Percentiles rank a stretch among this genome's conserved stretches.
These are phyloP conservation scores for Spatholobus suberectus DNA, from an alignment of 306 rosid genomes.

Conservation along the genomic window DNA sequence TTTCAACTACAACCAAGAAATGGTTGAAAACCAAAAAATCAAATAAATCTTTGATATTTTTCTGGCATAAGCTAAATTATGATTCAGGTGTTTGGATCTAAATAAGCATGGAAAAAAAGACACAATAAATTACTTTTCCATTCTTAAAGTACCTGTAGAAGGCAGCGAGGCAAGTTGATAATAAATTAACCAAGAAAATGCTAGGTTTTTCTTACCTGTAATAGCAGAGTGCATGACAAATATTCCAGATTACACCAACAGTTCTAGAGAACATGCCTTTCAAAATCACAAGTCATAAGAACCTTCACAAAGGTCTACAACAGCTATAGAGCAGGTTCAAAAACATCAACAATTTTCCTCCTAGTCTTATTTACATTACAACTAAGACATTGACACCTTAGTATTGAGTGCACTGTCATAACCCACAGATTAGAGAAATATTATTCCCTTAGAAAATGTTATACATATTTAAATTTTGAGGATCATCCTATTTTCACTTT, in stretches of 20 bases:
- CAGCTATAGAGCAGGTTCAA: background rate
- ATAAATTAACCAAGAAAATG: background rate
- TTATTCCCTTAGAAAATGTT: background rate
- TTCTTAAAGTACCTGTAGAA: background rate
- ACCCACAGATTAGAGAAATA: background rate
- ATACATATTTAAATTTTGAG: background rate
- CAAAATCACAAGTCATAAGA: background rate
- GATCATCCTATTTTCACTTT: background rate
- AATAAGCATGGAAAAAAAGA: background rate
- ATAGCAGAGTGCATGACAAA: background rate
- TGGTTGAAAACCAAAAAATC: background rate
- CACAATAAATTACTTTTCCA: background rate
- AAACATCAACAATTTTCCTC: background rate
- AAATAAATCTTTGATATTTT: background rate
- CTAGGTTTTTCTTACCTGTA: background rate
- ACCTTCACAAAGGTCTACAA: background rate
- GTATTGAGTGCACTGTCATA: background rate
- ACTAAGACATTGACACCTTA: background rate
- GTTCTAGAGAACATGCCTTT: background rate
- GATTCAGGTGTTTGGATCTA: background rate
- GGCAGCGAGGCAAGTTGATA: background rate
- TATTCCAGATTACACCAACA: background rate
- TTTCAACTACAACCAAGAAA: background rate
- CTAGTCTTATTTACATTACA: background rate
- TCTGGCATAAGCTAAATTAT: background rate